Base-by-base conservation (phyloP, 2,329 filamentous ascomycete species). In the Diplodia scrobiculata region DNA sequence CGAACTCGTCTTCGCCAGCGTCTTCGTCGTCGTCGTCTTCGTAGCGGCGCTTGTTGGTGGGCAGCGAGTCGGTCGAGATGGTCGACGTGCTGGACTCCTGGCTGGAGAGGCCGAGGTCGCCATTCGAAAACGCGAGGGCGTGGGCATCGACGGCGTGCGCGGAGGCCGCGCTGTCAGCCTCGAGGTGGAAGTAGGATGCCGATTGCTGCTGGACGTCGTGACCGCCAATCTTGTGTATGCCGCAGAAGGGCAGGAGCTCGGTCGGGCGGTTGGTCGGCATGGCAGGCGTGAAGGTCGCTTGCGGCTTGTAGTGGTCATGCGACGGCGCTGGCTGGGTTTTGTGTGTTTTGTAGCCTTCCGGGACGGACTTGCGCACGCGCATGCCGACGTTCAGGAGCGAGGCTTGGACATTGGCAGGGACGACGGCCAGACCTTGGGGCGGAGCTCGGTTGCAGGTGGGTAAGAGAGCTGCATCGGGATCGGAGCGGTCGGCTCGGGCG, bases 321-420 rank as follows among this genome's bases (percentile, higher is more conserved):
- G 27, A 29, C 17, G 34, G 29, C 3, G 54, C 21, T 38, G 9
- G 52, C 5, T 13, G 7, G 17, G 14, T 81, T 68, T 79, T 75
- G 77, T 85, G 85, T 1, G 91, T 96, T 81, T 96, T 96, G 84
- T 97, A 97, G 67, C 94, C 94, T 76, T 97, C 93, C 0, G 92
- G 90, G 7, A 98, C 90, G 11, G 91, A 91, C 80, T 98, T 98
- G 75, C 94, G 90, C 60, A 98, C 85, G 27, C 94, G 89, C 92
- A 97, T 97, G 72, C 94, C 94, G 69, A 98, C 94, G 72, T 85
- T 91, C 50, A 97, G 83, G n/a, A 98, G 87, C 68, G 90, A 90
- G 41, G 92, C 84, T 78, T 97, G 91, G 36, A 96, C 83, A 7
- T 82, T 82, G 27, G 83, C 78, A 1, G 91, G 87, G 14, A 93